These are phyloP conservation scores for Geranomyces michiganensis DNA, from an alignment of 192 early-diverging fungal species.

Conservation along the genomic window DNA sequence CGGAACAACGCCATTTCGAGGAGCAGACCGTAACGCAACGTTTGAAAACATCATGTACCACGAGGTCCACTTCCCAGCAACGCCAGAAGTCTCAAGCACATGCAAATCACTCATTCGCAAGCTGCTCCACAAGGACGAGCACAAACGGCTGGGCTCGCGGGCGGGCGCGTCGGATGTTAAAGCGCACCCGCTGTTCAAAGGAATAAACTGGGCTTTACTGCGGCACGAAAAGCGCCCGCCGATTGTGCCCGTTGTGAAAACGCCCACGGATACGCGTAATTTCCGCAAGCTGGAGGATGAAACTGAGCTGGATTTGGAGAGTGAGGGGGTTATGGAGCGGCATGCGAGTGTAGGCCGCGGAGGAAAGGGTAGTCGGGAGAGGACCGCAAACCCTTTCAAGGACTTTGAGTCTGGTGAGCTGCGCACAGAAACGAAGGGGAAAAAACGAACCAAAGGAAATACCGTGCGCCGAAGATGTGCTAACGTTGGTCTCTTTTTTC, in stretches of 20 bases:
- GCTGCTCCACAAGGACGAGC: slow-evolving; percentile 89
- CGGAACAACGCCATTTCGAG: slow-evolving; percentile 97
- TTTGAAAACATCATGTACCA: slow-evolving; percentile 84
- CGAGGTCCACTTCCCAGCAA: slow-evolving; percentile 75
- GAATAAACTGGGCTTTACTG: slow-evolving; percentile 89
- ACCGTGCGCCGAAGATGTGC: too few relatives aligned
- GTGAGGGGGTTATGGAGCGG: slow-evolving; percentile 37
- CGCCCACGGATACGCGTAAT: slow-evolving; percentile 63
- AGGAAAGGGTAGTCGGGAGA: background rate
- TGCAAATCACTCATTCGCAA: slow-evolving; percentile 81
- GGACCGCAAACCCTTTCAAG: slow-evolving; percentile 26
- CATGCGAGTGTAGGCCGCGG: background rate
- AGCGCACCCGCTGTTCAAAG: slow-evolving; percentile 87
- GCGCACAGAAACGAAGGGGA: too few relatives aligned
- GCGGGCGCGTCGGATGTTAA: slow-evolving; percentile 96
- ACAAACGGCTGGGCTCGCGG: slow-evolving; percentile 79
- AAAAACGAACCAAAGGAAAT: too few relatives aligned
- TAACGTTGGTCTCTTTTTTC: too few relatives aligned
- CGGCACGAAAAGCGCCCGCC: slow-evolving; percentile 79
- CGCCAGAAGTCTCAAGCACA: slow-evolving; percentile 49
- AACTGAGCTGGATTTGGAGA: slow-evolving; percentile 66
- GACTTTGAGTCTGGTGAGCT: slow-evolving; percentile 36
- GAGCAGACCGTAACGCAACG: slow-evolving; percentile 81
- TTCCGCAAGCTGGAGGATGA: slow-evolving; percentile 70
- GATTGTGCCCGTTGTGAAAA: slow-evolving; percentile 63